Conservation (phyloP, 345 rosid genomes). For the Ceriops zippeliana region DNA sequence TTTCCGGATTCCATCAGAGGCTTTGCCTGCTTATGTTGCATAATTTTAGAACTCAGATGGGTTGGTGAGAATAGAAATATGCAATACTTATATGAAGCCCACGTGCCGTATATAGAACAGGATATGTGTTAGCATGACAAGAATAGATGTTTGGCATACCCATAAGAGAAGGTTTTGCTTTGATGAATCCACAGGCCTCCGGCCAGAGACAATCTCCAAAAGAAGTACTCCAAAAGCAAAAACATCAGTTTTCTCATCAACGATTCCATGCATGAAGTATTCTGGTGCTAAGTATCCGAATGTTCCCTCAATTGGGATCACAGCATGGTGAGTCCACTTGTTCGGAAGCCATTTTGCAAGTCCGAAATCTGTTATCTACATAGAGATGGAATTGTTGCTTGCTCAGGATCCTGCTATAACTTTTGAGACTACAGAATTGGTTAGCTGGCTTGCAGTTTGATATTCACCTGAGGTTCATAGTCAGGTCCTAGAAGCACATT, state of each 20-base stretch:
- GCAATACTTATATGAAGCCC: too few relatives aligned
- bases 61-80: not conserved
- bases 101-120: too few relatives aligned
- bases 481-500: conserved; percentile 88
- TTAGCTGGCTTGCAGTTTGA: not conserved
- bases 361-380: conserved; percentile 91
- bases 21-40: conserved; percentile 49
- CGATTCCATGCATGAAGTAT: conserved; percentile 90
- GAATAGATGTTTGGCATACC: conserved; percentile 36
- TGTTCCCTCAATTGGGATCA: conserved; percentile 89
- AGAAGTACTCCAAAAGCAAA: conserved; percentile 86
- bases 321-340: conserved; percentile 91
- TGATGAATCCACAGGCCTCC: conserved; percentile 72
- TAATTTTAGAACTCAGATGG: not conserved
- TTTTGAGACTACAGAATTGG: not conserved
- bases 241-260: conserved; percentile 91
- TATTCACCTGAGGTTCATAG: conserved; percentile 75
- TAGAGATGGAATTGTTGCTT: not conserved
- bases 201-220: conserved; percentile 74
- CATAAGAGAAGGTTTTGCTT: conserved; percentile 76
- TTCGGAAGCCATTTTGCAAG: conserved; percentile 94
- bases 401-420: not conserved
- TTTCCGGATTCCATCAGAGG: conserved; percentile 77
- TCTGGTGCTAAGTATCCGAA: conserved; percentile 97
- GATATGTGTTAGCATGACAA: too few relatives aligned